Evolutionary conservation across 768 basidiomycete genomes (phyloP), one percentile per base, ranked within the genome.

Genomic region (Gymnopilus junonius): DNA sequence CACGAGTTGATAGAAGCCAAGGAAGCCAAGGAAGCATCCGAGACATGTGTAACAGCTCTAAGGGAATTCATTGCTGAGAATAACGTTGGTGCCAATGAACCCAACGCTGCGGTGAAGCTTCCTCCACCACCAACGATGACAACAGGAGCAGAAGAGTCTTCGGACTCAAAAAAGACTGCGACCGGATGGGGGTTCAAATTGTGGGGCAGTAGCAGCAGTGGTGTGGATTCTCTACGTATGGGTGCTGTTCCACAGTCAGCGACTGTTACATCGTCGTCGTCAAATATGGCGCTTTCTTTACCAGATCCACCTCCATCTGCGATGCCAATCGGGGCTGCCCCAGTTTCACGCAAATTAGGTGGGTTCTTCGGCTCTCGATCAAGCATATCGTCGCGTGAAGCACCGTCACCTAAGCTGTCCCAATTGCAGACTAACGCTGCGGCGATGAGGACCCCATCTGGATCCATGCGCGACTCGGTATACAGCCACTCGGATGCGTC

Each of bases 1-100:
- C 83, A 85, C 63, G 91, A 94, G 62, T 77, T 97, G 48, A 79
- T 71, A 39, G 95, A 97, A 70, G 82, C 88, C 1, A 89, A 85
- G 64, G 96, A 98, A 75, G 94, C 93, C 2, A 82, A 88, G 51
- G 89, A 94, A 70, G 96, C 96, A 3, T 93, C 91, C 35, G 95
- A 98, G 67, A 85, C 85, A 0, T 95, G 94, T 72, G 87, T 92
- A 66, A 87, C 85, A 58, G 93, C 91, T 0, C 79, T 99, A 43
- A 83, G 95, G 37, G 90, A 88, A 61, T 98, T 91, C 71, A 93
- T 94, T 66, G 86, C 85, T 21, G 87, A 92, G 66, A 87, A 89
- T 72, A 86, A 87, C 60, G 80, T 91, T 53, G 90, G 90, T 8
- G 75, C 69, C 21, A 39, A 32, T 20, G 60, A 58, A 25, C 62